These are phyloP conservation scores for Serendipita sp. DNA, from an alignment of 768 basidiomycete genomes.

Conservation along the genomic window DNA sequence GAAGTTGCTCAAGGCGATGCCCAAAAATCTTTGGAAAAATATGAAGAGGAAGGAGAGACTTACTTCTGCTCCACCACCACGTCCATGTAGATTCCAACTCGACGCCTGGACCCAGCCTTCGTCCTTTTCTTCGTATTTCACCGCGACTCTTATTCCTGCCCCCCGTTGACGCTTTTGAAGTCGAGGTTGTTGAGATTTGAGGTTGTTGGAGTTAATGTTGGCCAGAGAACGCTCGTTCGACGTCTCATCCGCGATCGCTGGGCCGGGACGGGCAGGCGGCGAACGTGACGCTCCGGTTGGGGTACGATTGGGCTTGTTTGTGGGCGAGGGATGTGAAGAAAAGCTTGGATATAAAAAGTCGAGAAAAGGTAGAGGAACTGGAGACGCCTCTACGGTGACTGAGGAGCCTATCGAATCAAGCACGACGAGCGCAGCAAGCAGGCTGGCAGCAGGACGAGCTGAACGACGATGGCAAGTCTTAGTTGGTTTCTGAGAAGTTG, in stretches of 20 bases:
- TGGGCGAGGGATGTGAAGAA: neutral
- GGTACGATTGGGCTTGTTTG: neutral
- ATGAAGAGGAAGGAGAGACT: neutral
- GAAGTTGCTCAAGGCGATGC: neutral
- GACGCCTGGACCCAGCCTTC: neutral
- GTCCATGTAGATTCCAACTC: neutral
- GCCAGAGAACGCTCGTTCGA: neutral
- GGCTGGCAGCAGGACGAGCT: neutral
- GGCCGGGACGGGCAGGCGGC: neutral
- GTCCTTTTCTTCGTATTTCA: neutral
- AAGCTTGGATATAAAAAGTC: slow-evolving; percentile 3
- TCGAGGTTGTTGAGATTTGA: neutral
- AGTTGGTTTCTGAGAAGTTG: neutral
- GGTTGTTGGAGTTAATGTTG: neutral
- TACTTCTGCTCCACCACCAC: neutral
- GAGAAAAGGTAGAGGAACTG: neutral
- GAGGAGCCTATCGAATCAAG: neutral
- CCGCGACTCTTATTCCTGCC: neutral
- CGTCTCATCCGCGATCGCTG: neutral
- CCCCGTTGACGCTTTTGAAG: neutral
- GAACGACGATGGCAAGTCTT: neutral
- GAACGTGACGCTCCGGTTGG: neutral
- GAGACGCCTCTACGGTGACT: neutral
- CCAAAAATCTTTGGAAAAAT: neutral
- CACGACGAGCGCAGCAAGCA: neutral